phyloP scores from a whole-genome alignment of 2,329 filamentous ascomycete genomes.

The Clarireedia paspali region DNA sequence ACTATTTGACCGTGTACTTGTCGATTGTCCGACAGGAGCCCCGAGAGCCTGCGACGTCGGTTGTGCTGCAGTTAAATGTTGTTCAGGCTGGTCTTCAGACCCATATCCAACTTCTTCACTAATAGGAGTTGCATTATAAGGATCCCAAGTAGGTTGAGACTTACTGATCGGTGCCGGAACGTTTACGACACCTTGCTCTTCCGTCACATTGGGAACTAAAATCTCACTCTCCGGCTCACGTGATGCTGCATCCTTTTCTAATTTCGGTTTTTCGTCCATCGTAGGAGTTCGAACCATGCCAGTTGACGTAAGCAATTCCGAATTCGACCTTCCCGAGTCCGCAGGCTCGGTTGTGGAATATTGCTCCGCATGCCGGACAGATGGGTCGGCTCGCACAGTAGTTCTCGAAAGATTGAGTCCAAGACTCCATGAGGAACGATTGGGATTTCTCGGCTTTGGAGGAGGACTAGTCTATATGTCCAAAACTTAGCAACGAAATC shows the following conservation, averaged over 20 bases:
- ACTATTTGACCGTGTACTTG: slow-evolving; percentile 17
- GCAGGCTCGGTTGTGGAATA: slow-evolving; percentile 2
- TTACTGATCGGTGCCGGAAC: slow-evolving; percentile 30
- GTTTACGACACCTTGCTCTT: slow-evolving; percentile 3
- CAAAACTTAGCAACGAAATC: slow-evolving; percentile 23
- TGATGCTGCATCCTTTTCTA: not conserved
- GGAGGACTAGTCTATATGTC: slow-evolving; percentile 30
- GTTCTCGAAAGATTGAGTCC: slow-evolving; percentile 5
- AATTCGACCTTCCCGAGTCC: not conserved
- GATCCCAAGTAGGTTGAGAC: slow-evolving; percentile 31
- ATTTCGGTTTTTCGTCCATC: not conserved
- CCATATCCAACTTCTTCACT: slow-evolving; percentile 31
- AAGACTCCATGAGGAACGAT: slow-evolving; percentile 39
- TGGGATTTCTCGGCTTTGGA: slow-evolving; percentile 31
- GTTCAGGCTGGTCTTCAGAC: slow-evolving; percentile 19
- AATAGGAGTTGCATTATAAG: slow-evolving; percentile 31
- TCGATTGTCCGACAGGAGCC: not conserved
- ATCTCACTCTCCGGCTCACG: slow-evolving; percentile 9
- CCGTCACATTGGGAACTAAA: slow-evolving; percentile 12
- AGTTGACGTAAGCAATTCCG: not conserved
- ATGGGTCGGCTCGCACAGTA: not conserved
- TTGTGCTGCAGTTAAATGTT: not conserved
- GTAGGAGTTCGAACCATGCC: not conserved
- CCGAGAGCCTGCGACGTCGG: not conserved
- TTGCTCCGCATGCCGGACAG: not conserved